Percentiles rank a stretch among this genome's conserved stretches.
Evolutionary conservation across 768 basidiomycete species (phyloP).

Genomic region (Leccinum longicurvipes): DNA sequence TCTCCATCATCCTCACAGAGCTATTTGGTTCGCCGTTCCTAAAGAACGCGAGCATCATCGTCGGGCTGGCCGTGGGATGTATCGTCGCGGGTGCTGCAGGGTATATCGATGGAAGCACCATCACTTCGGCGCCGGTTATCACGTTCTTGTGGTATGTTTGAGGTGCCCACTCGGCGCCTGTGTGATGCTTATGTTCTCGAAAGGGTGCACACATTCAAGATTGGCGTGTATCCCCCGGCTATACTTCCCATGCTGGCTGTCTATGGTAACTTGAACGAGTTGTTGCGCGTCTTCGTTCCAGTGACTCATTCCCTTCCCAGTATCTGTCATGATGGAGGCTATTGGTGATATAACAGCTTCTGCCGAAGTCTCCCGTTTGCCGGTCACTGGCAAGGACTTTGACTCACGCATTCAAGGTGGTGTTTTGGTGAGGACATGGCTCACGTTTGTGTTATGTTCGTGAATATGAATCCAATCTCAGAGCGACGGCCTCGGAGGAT

Average conservation of each 20-base stretch:
- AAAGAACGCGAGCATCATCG: slow-evolving; percentile 74
- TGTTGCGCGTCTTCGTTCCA: not conserved
- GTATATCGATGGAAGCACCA: slow-evolving; percentile 66
- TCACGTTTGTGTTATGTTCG: not conserved
- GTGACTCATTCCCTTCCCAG: slow-evolving; percentile 28
- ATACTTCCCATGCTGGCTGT: slow-evolving; percentile 61
- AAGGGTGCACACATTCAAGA: slow-evolving; percentile 75
- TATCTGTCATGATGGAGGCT: slow-evolving; percentile 77
- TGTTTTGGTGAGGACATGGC: slow-evolving; percentile 46
- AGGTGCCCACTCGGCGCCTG: not conserved
- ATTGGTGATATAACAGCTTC: slow-evolving; percentile 84
- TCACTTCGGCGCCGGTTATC: slow-evolving; percentile 67
- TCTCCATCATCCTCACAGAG: slow-evolving; percentile 73
- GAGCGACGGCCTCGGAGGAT: slow-evolving; percentile 80
- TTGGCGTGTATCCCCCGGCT: slow-evolving; percentile 70
- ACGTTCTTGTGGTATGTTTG: slow-evolving; percentile 69
- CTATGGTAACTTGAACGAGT: slow-evolving; percentile 36
- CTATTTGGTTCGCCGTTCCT: slow-evolving; percentile 84
- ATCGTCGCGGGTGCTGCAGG: slow-evolving; percentile 79
- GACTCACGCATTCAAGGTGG: slow-evolving; percentile 84
- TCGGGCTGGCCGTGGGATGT: slow-evolving; percentile 72
- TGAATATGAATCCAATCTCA: slow-evolving; percentile 15
- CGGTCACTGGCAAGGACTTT: slow-evolving; percentile 71
- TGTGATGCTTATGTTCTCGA: not conserved
- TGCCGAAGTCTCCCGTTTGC: slow-evolving; percentile 75